A percentile compares a stretch with the other conserved stretches of the same genome.
Conservation (phyloP, 2,329 filamentous ascomycete genomes). For the Teratosphaeria pseudoeucalypti region DNA sequence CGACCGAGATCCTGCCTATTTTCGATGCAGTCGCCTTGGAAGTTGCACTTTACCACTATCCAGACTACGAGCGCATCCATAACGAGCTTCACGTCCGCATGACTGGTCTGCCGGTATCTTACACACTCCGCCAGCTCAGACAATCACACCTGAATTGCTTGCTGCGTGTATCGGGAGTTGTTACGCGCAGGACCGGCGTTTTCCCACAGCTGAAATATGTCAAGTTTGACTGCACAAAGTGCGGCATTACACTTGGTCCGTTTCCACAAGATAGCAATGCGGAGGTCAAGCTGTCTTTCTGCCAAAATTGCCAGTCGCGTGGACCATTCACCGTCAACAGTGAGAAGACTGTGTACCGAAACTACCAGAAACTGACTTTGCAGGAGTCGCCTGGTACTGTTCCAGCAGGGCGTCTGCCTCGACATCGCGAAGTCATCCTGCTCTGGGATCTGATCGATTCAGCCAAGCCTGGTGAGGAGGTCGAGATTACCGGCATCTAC, state of each 20-base stretch:
- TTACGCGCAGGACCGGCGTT: slow-evolving; percentile 85
- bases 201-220: slow-evolving; percentile 98
- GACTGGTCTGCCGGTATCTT: slow-evolving; percentile 85
- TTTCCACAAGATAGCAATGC: slow-evolving; percentile 96
- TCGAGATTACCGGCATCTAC: slow-evolving; percentile 94
- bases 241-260: slow-evolving; percentile 79
- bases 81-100: slow-evolving; percentile 97
- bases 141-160: slow-evolving; percentile 94
- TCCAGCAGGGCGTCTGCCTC: slow-evolving; percentile 84
- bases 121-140: slow-evolving; percentile 87
- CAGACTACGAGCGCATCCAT: slow-evolving; percentile 94
- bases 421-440: slow-evolving; percentile 87
- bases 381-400: slow-evolving; percentile 97
- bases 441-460: slow-evolving; percentile 95
- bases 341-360: slow-evolving; percentile 95
- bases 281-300: slow-evolving; percentile 93
- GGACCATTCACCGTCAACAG: slow-evolving; percentile 94
- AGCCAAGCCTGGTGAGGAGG: slow-evolving; percentile 94
- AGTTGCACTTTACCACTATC: slow-evolving; percentile 88
- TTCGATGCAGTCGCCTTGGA: slow-evolving; percentile 97
- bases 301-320: slow-evolving; percentile 89
- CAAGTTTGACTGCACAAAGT: slow-evolving; percentile 95
- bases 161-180: slow-evolving; percentile 86
- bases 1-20: slow-evolving; percentile 86
- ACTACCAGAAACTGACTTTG: slow-evolving; percentile 94